phyloP scores from a whole-genome alignment of 2,329 filamentous ascomycete species.

The Verticillium dahliae region DNA sequence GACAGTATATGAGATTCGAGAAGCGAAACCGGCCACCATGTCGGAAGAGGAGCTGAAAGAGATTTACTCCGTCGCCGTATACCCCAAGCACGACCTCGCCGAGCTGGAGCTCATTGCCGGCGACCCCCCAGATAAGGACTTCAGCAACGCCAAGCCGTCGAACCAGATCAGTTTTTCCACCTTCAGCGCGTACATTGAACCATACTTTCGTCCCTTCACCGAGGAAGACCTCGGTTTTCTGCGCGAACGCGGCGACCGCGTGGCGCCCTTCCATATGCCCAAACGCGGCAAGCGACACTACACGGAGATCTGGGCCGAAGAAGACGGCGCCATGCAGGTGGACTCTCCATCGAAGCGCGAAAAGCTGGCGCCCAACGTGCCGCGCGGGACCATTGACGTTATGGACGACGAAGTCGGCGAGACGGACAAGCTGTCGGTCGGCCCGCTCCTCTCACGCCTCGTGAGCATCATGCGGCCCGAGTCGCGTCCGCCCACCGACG shows the following conservation, averaged over 20 bases:
- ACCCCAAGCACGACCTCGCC: slow-evolving; percentile 72
- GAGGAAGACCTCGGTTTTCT: slow-evolving; percentile 94
- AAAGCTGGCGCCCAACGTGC: slow-evolving; percentile 69
- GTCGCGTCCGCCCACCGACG: slow-evolving; percentile 45
- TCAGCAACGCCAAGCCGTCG: slow-evolving; percentile 85
- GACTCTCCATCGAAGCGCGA: slow-evolving; percentile 60
- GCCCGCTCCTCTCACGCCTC: slow-evolving; percentile 76
- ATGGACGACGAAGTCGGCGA: slow-evolving; percentile 83
- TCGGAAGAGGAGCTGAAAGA: slow-evolving; percentile 76
- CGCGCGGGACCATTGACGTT: slow-evolving; percentile 78
- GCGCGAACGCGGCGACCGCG: slow-evolving; percentile 80
- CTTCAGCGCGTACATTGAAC: slow-evolving; percentile 87
- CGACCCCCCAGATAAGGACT: slow-evolving; percentile 87
- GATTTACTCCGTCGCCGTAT: slow-evolving; percentile 81
- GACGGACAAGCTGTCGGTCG: slow-evolving; percentile 82
- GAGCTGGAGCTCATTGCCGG: slow-evolving; percentile 85
- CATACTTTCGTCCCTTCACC: slow-evolving; percentile 80
- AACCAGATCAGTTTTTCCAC: slow-evolving; percentile 93
- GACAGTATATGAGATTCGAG: slow-evolving; percentile 87
- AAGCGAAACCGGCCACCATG: slow-evolving; percentile 64
- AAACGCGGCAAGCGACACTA: slow-evolving; percentile 81
- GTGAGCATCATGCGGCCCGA: slow-evolving; percentile 78
- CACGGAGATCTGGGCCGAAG: slow-evolving; percentile 86
- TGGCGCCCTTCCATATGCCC: slow-evolving; percentile 78
- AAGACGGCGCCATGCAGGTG: slow-evolving; percentile 74